Conservation (phyloP, 1,139 yeast species). For the Pichia sp. region DNA sequence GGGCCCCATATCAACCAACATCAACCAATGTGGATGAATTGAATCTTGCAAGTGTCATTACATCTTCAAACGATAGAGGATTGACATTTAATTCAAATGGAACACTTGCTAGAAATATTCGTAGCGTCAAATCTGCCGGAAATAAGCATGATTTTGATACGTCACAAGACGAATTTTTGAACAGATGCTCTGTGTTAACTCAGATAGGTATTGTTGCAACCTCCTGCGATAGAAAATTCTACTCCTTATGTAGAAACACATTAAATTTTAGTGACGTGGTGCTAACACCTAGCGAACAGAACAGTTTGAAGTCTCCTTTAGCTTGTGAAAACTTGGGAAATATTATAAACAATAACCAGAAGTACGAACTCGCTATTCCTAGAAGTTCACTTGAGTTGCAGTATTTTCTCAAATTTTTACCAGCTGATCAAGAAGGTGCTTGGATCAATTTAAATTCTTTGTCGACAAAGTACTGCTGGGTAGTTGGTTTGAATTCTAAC, state of each 20-base stretch:
- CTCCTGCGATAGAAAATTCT: slow-evolving; percentile 45
- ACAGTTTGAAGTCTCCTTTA: slow-evolving; percentile 44
- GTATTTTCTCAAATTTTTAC: slow-evolving; percentile 19
- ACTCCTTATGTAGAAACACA: slow-evolving; percentile 47
- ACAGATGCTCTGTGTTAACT: slow-evolving; percentile 51
- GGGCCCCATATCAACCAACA: slow-evolving; percentile 54
- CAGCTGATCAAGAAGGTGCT: slow-evolving; percentile 25
- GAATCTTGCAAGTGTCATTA: neutral
- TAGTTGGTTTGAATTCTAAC: slow-evolving; percentile 62
- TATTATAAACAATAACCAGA: neutral
- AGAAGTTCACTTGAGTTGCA: slow-evolving; percentile 38
- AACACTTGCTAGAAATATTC: neutral
- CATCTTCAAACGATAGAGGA: neutral
- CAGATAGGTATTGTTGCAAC: slow-evolving; percentile 21
- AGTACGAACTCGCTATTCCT: slow-evolving; percentile 48
- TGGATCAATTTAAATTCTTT: slow-evolving; percentile 88
- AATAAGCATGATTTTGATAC: slow-evolving; percentile 5
- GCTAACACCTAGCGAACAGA: slow-evolving; percentile 27
- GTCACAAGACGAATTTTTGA: slow-evolving; percentile 11
- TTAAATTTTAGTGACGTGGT: slow-evolving; percentile 40
- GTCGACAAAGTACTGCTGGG: slow-evolving; percentile 72
- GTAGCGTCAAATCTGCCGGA: neutral
- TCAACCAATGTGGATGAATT: slow-evolving; percentile 4
- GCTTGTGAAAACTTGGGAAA: slow-evolving; percentile 14
- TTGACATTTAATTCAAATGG: neutral